These are phyloP conservation scores for Austroboletus novae-zelandiae DNA, from an alignment of 1,284 basidiomycete genomes.

Conservation along the genomic window DNA sequence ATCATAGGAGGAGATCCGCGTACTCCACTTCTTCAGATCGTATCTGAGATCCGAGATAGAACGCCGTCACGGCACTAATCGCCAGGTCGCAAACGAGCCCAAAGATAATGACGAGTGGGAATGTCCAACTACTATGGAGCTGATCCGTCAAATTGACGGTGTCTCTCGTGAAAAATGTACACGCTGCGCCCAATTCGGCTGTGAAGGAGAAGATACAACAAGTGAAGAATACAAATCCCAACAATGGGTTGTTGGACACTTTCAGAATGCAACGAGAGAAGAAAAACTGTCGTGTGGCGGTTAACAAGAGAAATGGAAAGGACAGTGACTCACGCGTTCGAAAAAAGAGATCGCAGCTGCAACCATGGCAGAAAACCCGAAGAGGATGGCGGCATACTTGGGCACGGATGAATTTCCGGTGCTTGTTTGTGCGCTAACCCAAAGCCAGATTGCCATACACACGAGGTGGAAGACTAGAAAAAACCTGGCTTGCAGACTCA, in stretches of 20 bases:
- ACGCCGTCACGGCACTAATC: slow-evolving; percentile 7
- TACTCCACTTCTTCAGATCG: slow-evolving; percentile 5
- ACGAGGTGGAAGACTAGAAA: slow-evolving; percentile 18
- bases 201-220: slow-evolving; percentile 24
- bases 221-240: slow-evolving; percentile 14
- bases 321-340: slow-evolving; percentile 12
- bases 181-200: slow-evolving; percentile 19
- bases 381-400: slow-evolving; percentile 10
- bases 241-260: slow-evolving; percentile 14
- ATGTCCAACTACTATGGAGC: slow-evolving; percentile 15
- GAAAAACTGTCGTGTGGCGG: slow-evolving; percentile 15
- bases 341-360: slow-evolving; percentile 18
- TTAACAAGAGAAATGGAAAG: neutral
- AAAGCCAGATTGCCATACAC: slow-evolving; percentile 20
- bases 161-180: slow-evolving; percentile 15
- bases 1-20: neutral
- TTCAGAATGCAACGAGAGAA: slow-evolving; percentile 20
- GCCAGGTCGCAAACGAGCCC: slow-evolving; percentile 22
- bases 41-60: slow-evolving; percentile 13
- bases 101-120: slow-evolving; percentile 17
- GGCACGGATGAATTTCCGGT: slow-evolving; percentile 4
- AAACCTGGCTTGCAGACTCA: slow-evolving; percentile 12
- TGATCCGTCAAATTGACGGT: slow-evolving; percentile 8
- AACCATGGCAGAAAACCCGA: slow-evolving; percentile 19
- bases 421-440: slow-evolving; percentile 8